phyloP scores from a whole-genome alignment of 2,329 filamentous ascomycete genomes.

The Venturia oleaginea region DNA sequence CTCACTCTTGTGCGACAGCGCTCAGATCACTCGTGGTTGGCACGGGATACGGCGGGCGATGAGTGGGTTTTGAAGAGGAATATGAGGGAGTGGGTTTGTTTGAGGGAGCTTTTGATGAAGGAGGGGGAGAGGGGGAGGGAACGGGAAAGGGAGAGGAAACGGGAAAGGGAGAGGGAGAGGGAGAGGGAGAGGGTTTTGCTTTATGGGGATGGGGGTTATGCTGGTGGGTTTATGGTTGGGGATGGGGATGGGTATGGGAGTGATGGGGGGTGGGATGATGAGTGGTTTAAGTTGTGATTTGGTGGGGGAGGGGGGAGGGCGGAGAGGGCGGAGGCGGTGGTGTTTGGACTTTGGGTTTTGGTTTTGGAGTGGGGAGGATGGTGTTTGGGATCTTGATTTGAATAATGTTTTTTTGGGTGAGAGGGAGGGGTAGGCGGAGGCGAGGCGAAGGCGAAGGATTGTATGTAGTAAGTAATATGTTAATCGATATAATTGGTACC shows the following conservation, averaged over 20 bases:
- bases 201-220: background rate
- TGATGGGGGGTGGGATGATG: background rate
- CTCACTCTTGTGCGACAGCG: background rate
- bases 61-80: background rate
- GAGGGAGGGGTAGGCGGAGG: too few species aligned
- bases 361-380: too few species aligned
- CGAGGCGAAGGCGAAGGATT: too few species aligned
- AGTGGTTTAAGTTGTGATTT: too few species aligned
- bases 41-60: background rate
- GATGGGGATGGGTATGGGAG: background rate
- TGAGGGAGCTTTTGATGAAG: background rate
- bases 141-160: too few species aligned
- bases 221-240: background rate
- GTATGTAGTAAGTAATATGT: too few species aligned
- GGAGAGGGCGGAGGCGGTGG: too few species aligned
- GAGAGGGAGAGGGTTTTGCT: background rate
- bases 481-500: too few species aligned
- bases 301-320: too few species aligned
- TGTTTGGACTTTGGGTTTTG: too few species aligned
- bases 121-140: background rate
- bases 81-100: background rate
- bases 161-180: background rate
- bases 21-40: background rate
- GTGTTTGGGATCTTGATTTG: too few species aligned
- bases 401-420: too few species aligned